A percentile compares a stretch with the other conserved stretches of the same genome.
phyloP scores from a whole-genome alignment of 257 asterid genomes.

The Solanum sitiens region DNA sequence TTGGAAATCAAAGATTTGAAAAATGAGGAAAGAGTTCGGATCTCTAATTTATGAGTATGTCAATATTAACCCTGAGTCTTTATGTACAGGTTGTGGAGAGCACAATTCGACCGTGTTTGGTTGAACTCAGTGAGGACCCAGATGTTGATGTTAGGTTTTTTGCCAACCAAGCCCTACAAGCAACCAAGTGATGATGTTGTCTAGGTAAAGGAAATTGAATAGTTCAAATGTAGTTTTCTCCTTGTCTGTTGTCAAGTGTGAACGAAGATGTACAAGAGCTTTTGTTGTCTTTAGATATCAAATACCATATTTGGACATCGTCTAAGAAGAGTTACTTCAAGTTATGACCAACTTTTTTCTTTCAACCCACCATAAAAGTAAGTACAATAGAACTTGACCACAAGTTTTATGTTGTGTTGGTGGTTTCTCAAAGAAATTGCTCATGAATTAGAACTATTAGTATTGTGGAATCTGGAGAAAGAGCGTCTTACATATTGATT shows the following conservation, averaged over 20 bases:
- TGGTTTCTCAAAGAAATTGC: neutral
- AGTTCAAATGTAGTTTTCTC: slow-evolving; percentile 1
- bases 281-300: neutral
- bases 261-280: neutral
- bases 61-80: neutral
- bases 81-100: slow-evolving; percentile 66
- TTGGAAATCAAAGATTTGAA: neutral
- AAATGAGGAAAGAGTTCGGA: neutral
- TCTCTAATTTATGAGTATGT: neutral
- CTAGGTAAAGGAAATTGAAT: slow-evolving; percentile 27
- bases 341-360: neutral
- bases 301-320: neutral
- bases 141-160: slow-evolving; percentile 87
- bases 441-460: neutral
- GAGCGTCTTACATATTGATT: neutral
- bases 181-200: slow-evolving; percentile 60
- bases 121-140: slow-evolving; percentile 82
- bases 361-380: neutral
- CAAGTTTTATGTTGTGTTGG: neutral
- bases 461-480: neutral
- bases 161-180: slow-evolving; percentile 79
- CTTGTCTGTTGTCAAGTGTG: neutral
- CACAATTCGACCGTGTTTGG: slow-evolving; percentile 66
- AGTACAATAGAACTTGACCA: neutral
- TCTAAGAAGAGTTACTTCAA: neutral